Base-by-base conservation (phyloP, 2,329 filamentous ascomycete genomes). In the Ophiostoma perfectum region DNA sequence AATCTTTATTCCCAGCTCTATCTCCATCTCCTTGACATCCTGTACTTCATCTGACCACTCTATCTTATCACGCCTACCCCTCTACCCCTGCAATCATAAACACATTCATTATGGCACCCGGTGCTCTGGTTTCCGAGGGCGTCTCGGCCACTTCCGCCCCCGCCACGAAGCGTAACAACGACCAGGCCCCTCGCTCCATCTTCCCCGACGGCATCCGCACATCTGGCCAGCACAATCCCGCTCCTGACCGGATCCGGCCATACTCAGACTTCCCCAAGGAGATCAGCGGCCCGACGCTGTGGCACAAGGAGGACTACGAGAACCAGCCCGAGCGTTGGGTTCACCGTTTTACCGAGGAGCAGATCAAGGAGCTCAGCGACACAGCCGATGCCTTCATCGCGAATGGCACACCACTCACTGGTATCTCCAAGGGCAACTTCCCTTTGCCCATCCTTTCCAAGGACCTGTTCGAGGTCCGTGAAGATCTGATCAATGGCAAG, bases 201-300 rank as follows among this genome's bases (percentile, higher is more conserved):
- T 82, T 82, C 74, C 81, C 80, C 4, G 81, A 82, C 65, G 81
- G 80, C 52, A 80, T 81, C 75, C 78, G 80, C 60, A 85, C 83
- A 0, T 83, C 89, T 0, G 91, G 91, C 52, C 91, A 94, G 76
- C 88, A 91, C 73, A 81, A 85, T 38, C 91, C 91, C 1, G 77
- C 90, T 45, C 89, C 88, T 75, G 81, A 87, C 44, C 79, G 83
- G 8, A 78, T 94, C n/a, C 81, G 79, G 65, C 85, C 89, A 0
- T 94, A 92, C 76, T 81, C 84, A 0, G 82, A 84, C 16, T 94
- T 93, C 74, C 91, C 91, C 60, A 85, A 85, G 70, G 78, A 88
- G 70, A 92, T 93, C 75, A 82, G 82, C 0, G 90, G 90, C 11
- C 85, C 85, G 0, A 93, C 90, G 0, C 86, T 91, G 42, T 95